phyloP scores from a whole-genome alignment of 805 yeast genomes.

The Myxozyma neotropica region DNA sequence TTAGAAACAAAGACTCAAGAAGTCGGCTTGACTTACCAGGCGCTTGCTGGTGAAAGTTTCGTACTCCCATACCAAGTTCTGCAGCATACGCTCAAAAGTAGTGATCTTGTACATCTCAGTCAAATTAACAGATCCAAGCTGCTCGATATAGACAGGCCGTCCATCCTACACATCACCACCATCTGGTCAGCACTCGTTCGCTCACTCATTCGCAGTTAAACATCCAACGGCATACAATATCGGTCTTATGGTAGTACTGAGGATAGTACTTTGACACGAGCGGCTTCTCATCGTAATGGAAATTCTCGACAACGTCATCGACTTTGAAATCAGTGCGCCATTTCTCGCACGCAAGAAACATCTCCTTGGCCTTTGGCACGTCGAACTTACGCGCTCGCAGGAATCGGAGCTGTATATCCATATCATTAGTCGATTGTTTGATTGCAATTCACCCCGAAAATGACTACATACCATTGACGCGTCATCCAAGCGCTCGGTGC shows the following conservation, averaged over 20 bases:
- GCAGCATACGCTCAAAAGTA: constrained; percentile 92
- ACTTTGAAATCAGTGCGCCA: constrained; percentile 89
- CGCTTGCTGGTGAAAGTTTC: constrained; percentile 84
- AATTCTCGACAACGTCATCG: constrained; percentile 81
- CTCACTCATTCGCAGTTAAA: no score
- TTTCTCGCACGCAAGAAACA: constrained; percentile 84
- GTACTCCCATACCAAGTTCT: constrained; percentile 96
- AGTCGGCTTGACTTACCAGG: constrained; percentile 43
- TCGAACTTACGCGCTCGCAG: constrained; percentile 96
- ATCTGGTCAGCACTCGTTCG: no score
- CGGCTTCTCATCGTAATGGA: constrained; percentile 91
- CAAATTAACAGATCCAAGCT: constrained; percentile 87
- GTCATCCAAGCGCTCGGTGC: constrained; percentile 79
- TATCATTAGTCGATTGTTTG: background rate
- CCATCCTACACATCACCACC: constrained; percentile 65
- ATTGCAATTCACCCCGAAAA: background rate
- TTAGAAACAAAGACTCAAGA: no score
- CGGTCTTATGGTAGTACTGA: constrained; percentile 96
- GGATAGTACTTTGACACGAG: constrained; percentile 67
- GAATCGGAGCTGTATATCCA: constrained; percentile 63
- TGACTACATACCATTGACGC: constrained; percentile 37
- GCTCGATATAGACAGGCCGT: constrained; percentile 93
- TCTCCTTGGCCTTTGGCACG: constrained; percentile 70
- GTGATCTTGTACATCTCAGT: constrained; percentile 91
- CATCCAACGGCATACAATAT: constrained; percentile 56